Evolutionary conservation across 2,329 filamentous ascomycete genomes (phyloP).

Genomic region (Daldinia sp.): DNA sequence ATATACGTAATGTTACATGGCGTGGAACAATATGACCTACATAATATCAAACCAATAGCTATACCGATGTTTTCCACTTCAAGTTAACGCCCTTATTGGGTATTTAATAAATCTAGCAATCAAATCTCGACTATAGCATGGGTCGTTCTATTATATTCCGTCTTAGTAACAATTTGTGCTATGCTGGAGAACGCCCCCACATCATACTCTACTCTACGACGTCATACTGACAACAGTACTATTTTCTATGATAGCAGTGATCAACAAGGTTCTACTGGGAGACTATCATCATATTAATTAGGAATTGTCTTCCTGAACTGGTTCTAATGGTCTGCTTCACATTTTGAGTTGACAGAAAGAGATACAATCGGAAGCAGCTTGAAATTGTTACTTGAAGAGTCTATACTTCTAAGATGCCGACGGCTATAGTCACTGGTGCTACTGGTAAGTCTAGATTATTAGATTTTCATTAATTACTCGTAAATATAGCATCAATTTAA

Average conservation of each 20-base stretch:
- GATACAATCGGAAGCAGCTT: not conserved
- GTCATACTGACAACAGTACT: constrained; percentile 25
- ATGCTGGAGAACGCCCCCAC: not conserved
- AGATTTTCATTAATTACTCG: not conserved
- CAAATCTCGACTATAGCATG: not conserved
- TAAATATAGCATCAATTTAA: not conserved
- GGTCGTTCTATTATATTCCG: not conserved
- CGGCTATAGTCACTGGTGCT: constrained; percentile 41
- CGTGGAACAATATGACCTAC: not conserved
- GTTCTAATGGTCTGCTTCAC: no score
- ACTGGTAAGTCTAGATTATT: constrained; percentile 29
- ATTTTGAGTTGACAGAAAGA: not conserved
- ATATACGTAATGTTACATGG: not conserved
- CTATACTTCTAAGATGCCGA: constrained; percentile 25
- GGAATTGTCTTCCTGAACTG: not conserved
- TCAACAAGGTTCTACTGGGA: not conserved
- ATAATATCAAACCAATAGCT: not conserved
- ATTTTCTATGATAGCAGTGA: not conserved
- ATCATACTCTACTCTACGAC: constrained; percentile 18
- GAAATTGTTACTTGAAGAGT: not conserved
- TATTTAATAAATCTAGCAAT: not conserved
- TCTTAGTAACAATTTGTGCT: not conserved
- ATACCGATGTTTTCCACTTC: not conserved
- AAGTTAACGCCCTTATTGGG: not conserved
- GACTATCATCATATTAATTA: not conserved